phyloP scores from a whole-genome alignment of 306 rosid genomes.

The Vigna nakashimae region DNA sequence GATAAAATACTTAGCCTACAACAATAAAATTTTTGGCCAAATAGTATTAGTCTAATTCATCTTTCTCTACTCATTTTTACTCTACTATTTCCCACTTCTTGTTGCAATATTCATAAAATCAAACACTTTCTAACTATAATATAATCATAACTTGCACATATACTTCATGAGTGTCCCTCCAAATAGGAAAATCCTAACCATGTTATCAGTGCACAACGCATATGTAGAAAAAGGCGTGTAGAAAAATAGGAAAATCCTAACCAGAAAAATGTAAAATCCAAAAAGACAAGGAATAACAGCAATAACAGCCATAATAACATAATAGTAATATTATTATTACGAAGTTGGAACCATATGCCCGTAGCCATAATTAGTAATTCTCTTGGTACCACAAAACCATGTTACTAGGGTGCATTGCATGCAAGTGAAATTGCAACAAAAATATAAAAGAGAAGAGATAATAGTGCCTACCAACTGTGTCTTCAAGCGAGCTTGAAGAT shows the following conservation, averaged over 20 bases:
- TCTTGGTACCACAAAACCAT: constrained; percentile 1
- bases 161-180: constrained; percentile 1
- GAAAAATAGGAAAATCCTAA: neutral
- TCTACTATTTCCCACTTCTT: neutral
- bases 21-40: constrained; percentile 36
- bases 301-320: neutral
- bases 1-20: constrained; percentile 33
- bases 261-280: neutral
- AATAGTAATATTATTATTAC: neutral
- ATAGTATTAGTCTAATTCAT: neutral
- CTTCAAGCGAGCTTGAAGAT: constrained; percentile 83
- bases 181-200: neutral
- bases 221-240: neutral
- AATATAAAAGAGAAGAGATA: constrained; percentile 29
- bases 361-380: constrained; percentile 9
- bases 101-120: neutral
- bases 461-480: constrained; percentile 80
- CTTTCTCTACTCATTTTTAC: neutral
- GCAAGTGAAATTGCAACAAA: constrained; percentile 36
- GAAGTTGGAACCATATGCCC: constrained; percentile 4
- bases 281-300: neutral
- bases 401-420: constrained; percentile 19
- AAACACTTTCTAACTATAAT: neutral
- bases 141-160: neutral
- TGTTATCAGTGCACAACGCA: no score